Evolutionary conservation across 345 rosid genomes (phyloP).

Genomic region (Hypericum androsaemum): DNA sequence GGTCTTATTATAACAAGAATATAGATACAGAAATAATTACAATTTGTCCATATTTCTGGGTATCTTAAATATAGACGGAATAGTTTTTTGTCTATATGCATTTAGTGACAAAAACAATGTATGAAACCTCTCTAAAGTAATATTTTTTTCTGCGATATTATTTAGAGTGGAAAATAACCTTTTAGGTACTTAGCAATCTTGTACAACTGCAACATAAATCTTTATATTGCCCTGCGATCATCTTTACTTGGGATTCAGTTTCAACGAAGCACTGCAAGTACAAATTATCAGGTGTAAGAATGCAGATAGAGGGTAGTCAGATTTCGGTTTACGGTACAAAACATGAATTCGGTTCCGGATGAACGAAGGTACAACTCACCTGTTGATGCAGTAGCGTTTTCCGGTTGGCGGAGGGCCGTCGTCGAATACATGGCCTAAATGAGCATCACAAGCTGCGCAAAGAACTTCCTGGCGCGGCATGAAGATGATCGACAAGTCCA

Average conservation of each 20-base stretch:
- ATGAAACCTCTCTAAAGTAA: too few relatives aligned
- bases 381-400: slow-evolving; percentile 78
- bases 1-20: too few relatives aligned
- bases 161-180: too few relatives aligned
- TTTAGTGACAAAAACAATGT: too few relatives aligned
- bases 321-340: not conserved
- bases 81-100: too few relatives aligned
- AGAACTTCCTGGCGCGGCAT: slow-evolving; percentile 88
- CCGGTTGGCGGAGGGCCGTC: slow-evolving; percentile 89
- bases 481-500: slow-evolving; percentile 69
- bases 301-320: not conserved
- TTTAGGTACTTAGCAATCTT: too few relatives aligned
- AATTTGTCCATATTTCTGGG: too few relatives aligned
- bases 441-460: slow-evolving; percentile 60
- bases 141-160: too few relatives aligned
- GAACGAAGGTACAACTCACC: slow-evolving; percentile 23
- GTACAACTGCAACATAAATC: too few relatives aligned
- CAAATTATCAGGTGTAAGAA: not conserved
- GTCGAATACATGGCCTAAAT: slow-evolving; percentile 82
- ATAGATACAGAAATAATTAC: too few relatives aligned
- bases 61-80: too few relatives aligned
- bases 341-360: not conserved
- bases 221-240: too few relatives aligned
- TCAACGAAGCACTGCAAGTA: slow-evolving; percentile 38
- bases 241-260: slow-evolving; percentile 28